phyloP scores from a whole-genome alignment of 1,139 yeast species.

The Protomyces inundatus region DNA sequence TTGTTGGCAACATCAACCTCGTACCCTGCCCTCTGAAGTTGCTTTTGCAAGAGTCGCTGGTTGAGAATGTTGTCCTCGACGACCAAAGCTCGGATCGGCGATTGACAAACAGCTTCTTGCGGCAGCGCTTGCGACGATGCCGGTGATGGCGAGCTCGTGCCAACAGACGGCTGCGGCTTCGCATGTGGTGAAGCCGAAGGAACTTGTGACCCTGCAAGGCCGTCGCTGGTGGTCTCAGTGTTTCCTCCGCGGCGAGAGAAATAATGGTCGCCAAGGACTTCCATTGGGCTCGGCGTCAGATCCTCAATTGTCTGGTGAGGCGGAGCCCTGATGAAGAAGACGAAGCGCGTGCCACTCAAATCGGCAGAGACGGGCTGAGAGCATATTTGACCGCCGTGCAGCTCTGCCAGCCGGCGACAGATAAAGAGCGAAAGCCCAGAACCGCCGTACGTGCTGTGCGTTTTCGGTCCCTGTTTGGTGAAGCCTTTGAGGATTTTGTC shows the following conservation, averaged over 20 bases:
- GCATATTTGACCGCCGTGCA: slow-evolving; percentile 32
- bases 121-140: not conserved
- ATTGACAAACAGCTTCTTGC: not conserved
- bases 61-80: slow-evolving; percentile 96
- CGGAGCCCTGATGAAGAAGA: slow-evolving; percentile 28
- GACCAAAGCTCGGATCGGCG: slow-evolving; percentile 63
- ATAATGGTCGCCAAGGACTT: not conserved
- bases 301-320: not conserved
- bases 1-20: slow-evolving; percentile 81
- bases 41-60: slow-evolving; percentile 85
- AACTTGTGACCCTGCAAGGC: not conserved
- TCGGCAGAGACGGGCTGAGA: slow-evolving; percentile 25
- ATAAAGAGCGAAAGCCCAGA: slow-evolving; percentile 32
- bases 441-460: slow-evolving; percentile 32
- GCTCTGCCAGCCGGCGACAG: slow-evolving; percentile 32
- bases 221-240: not conserved
- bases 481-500: slow-evolving; percentile 28
- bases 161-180: not conserved
- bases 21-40: slow-evolving; percentile 75
- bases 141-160: not conserved
- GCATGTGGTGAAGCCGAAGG: not conserved
- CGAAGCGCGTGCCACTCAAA: slow-evolving; percentile 30
- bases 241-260: not conserved
- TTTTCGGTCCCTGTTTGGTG: slow-evolving; percentile 32
- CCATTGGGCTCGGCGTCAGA: not conserved